Evolutionary conservation across 805 yeast species (phyloP).

Genomic region (Cyberlindnera misumaiensis): DNA sequence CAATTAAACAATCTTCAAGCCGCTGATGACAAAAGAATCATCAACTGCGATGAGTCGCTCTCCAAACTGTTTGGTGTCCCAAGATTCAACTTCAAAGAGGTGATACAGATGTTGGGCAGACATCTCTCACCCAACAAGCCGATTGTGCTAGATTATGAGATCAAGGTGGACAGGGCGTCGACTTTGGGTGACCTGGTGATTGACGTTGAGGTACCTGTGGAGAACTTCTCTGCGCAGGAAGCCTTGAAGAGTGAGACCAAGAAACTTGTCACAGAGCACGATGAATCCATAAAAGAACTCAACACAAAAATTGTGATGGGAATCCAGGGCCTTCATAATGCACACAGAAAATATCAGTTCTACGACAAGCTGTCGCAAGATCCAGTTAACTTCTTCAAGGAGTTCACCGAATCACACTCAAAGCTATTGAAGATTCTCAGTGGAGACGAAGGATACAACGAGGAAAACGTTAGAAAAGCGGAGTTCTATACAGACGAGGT

Average conservation of each 20-base stretch:
- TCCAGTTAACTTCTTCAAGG: conserved; percentile 68
- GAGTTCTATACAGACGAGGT: conserved; percentile 72
- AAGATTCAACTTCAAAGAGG: conserved; percentile 60
- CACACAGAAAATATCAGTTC: conserved; percentile 67
- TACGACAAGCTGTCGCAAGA: conserved; percentile 66
- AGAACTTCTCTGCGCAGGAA: conserved; percentile 24
- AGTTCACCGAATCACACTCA: conserved; percentile 73
- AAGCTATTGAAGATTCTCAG: conserved; percentile 79
- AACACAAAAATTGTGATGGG: conserved; percentile 30
- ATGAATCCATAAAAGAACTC: conserved; percentile 28
- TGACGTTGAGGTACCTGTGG: conserved; percentile 61
- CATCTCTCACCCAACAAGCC: conserved; percentile 78
- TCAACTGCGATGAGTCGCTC: conserved; percentile 44
- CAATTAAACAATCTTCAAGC: conserved; percentile 60
- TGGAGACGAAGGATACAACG: conserved; percentile 86
- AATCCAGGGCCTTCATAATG: conserved; percentile 43
- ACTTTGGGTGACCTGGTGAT: conserved; percentile 75
- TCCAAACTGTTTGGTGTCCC: conserved; percentile 39
- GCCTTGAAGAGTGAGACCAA: conserved; percentile 27
- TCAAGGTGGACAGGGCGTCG: conserved; percentile 69
- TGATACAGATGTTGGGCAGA: conserved; percentile 60
- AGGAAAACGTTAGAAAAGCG: conserved; percentile 81
- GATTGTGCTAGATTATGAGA: conserved; percentile 63
- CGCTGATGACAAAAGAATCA: conserved; percentile 45
- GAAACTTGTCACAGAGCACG: conserved; percentile 20